These are phyloP conservation scores for Gamsiella multidivaricata DNA, from an alignment of 192 early-diverging fungal genomes.

Conservation along the genomic window DNA sequence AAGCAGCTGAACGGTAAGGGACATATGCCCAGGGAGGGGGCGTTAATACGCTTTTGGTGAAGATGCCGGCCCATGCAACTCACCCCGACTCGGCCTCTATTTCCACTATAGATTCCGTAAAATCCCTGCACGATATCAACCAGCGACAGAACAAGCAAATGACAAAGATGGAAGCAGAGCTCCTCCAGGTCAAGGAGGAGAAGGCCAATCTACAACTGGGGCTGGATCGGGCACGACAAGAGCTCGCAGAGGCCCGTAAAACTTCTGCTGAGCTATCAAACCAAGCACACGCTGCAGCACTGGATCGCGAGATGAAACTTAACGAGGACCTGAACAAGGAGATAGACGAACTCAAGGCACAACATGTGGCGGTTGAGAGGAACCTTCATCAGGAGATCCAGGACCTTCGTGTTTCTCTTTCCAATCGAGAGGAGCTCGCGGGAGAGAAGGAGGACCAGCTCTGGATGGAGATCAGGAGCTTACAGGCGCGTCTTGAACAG, in stretches of 20 bases:
- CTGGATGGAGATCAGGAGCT: constrained; percentile 42
- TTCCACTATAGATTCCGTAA: constrained; percentile 21
- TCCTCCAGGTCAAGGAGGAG: constrained; percentile 20
- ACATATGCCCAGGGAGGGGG: too few relatives aligned
- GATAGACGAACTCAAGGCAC: constrained; percentile 37
- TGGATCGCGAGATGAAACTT: constrained; percentile 60
- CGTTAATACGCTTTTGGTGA: too few relatives aligned
- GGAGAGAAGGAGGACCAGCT: constrained; percentile 58
- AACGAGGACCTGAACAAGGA: constrained; percentile 57
- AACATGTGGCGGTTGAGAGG: constrained; percentile 32
- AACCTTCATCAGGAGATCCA: constrained; percentile 51
- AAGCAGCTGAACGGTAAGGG: constrained; percentile 45
- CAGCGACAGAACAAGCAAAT: constrained; percentile 40
- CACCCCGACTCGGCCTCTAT: too few relatives aligned
- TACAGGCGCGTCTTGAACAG: constrained; percentile 56
- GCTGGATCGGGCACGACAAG: constrained; percentile 40
- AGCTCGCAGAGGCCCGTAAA: constrained; percentile 39
- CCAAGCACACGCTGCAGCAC: constrained; percentile 53
- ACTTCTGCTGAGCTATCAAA: constrained; percentile 31
- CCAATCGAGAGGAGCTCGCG: constrained; percentile 54
- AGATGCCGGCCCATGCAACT: not conserved
- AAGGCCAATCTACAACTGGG: constrained; percentile 28
- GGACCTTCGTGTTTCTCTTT: constrained; percentile 58
- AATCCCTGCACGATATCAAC: constrained; percentile 23
- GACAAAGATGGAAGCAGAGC: constrained; percentile 26